Evolutionary conservation across 257 asterid genomes (phyloP).

Genomic region (Gentiana straminea): DNA sequence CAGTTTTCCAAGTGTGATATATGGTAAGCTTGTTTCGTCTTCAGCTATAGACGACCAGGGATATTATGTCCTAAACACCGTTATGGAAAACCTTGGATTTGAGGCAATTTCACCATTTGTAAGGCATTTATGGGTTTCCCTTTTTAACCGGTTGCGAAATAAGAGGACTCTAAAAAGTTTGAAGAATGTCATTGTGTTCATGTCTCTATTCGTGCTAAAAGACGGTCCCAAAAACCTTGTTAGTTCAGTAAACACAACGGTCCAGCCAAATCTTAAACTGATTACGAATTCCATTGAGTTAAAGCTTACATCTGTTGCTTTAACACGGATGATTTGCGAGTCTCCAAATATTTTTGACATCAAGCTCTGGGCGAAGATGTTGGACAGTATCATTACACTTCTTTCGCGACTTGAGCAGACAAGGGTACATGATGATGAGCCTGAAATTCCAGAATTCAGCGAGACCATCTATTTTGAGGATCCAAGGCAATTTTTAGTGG

Average conservation of each 20-base stretch:
- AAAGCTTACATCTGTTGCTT: conserved; percentile 77
- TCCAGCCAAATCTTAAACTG: conserved; percentile 63
- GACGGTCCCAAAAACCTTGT: conserved; percentile 64
- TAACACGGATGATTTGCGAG: conserved; percentile 69
- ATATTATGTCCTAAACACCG: conserved; percentile 88
- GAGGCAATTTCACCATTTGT: conserved; percentile 54
- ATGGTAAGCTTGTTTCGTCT: conserved; percentile 50
- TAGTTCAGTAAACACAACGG: conserved; percentile 48
- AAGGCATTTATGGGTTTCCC: conserved; percentile 64
- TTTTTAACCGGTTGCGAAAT: conserved; percentile 57
- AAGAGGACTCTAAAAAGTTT: conserved; percentile 51
- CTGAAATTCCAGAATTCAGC: conserved; percentile 79
- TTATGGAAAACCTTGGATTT: conserved; percentile 72
- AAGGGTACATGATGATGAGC: conserved; percentile 34
- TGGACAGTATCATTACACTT: conserved; percentile 82
- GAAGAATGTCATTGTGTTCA: conserved; percentile 65
- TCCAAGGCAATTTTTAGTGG: conserved; percentile 75
- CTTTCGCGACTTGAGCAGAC: conserved; percentile 60
- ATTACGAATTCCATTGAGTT: conserved; percentile 68
- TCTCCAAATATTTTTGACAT: conserved; percentile 48
- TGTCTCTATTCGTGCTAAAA: conserved; percentile 84
- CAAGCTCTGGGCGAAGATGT: conserved; percentile 73
- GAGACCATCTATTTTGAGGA: conserved; percentile 63
- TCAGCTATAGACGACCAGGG: conserved; percentile 79
- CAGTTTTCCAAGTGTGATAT: conserved; percentile 56